Percentiles rank a stretch among this genome's conserved stretches.
Conservation (phyloP, 192 early-diverging fungal genomes). For the Jimgerdemannia flammicorona region DNA sequence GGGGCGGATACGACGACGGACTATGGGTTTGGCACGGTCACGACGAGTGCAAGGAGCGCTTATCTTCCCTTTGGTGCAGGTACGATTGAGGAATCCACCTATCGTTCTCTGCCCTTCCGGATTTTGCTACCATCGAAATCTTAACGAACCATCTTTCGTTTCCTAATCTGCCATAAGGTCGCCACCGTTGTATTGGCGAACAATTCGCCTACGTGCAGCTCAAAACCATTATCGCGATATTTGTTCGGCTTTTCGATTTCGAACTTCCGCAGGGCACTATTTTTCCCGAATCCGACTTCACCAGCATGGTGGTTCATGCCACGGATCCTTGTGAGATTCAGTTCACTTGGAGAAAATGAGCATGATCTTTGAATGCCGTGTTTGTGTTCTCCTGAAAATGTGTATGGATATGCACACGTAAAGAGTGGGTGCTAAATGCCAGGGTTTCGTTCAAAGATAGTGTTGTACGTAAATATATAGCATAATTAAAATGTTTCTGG, state of each 20-base stretch:
- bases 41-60: conserved; percentile 49
- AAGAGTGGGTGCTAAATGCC: conserved; percentile 30
- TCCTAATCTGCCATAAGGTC: conserved; percentile 19
- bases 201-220: conserved; percentile 94
- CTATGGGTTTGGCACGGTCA: conserved; percentile 73
- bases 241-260: conserved; percentile 78
- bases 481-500: too few relatives aligned
- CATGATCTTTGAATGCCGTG: too few relatives aligned
- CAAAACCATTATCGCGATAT: conserved; percentile 84
- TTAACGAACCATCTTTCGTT: too few relatives aligned
- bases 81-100: neutral
- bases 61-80: conserved; percentile 96
- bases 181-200: conserved; percentile 99
- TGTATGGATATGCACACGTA: too few relatives aligned
- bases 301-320: conserved; percentile 90
- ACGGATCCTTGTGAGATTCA: conserved; percentile 48
- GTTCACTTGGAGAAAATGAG: too few relatives aligned
- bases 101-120: conserved; percentile 16
- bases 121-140: too few relatives aligned
- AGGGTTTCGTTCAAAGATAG: too few relatives aligned
- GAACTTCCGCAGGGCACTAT: conserved; percentile 53
- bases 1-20: conserved; percentile 52
- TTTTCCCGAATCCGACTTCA: conserved; percentile 84
- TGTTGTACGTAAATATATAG: too few relatives aligned
- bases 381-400: too few relatives aligned